These are phyloP conservation scores for Penicillium sp. DNA, from an alignment of 2,329 filamentous ascomycete genomes.

Conservation along the genomic window DNA sequence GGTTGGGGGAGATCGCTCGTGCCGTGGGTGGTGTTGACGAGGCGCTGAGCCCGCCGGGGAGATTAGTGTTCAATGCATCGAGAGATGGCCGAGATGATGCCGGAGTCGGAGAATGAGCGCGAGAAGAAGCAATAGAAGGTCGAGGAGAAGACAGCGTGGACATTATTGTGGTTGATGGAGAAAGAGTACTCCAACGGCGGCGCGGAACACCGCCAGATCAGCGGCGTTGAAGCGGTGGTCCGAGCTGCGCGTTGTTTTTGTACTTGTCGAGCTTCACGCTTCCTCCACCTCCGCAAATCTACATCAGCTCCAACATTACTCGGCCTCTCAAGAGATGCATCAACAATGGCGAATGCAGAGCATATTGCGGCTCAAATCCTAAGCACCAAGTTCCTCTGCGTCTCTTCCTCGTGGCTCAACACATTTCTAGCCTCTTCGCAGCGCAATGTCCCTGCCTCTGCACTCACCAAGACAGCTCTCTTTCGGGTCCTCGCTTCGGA, in stretches of 20 bases:
- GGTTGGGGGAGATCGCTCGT: conserved; percentile 41
- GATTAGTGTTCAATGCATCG: conserved; percentile 63
- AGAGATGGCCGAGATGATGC: conserved; percentile 74
- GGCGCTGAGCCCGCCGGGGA: conserved; percentile 49
- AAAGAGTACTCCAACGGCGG: neutral
- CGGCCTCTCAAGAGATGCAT: too few species aligned
- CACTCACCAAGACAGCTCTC: conserved; percentile 75
- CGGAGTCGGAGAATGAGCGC: conserved; percentile 60
- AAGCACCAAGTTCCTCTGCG: conserved; percentile 57
- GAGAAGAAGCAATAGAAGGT: conserved; percentile 59
- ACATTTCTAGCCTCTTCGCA: conserved; percentile 60
- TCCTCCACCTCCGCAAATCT: conserved; percentile 11
- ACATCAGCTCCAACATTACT: neutral
- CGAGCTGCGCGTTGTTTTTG: conserved; percentile 22
- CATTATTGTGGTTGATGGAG: conserved; percentile 42
- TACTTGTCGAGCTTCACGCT: conserved; percentile 1
- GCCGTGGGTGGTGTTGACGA: conserved; percentile 40
- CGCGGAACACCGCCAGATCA: conserved; percentile 11
- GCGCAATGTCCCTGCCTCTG: conserved; percentile 63
- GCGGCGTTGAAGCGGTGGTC: conserved; percentile 30
- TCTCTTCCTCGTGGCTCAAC: conserved; percentile 63
- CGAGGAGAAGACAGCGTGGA: conserved; percentile 62
- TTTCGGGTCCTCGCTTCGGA: conserved; percentile 79
- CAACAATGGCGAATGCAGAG: conserved; percentile 29
- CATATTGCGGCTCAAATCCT: conserved; percentile 57